Conservation (phyloP, 2,329 filamentous ascomycete genomes). For the Botrytis porri region DNA sequence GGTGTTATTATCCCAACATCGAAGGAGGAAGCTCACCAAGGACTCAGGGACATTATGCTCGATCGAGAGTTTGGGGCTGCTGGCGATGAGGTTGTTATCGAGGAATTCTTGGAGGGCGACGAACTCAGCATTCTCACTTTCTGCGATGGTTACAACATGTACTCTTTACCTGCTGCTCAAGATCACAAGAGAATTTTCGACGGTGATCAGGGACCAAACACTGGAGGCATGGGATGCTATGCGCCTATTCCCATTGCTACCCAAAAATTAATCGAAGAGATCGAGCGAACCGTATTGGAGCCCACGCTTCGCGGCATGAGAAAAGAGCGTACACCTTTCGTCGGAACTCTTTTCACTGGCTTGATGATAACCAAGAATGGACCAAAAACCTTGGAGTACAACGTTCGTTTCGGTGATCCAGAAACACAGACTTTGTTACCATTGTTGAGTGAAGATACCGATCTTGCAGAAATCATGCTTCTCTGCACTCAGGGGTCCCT, state of each 20-base stretch:
- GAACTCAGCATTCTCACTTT: slow-evolving; percentile 91
- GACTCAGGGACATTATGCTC: slow-evolving; percentile 86
- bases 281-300: slow-evolving; percentile 80
- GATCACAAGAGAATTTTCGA: slow-evolving; percentile 96
- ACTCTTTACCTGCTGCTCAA: slow-evolving; percentile 83
- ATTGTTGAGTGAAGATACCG: slow-evolving; percentile 72
- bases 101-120: slow-evolving; percentile 88
- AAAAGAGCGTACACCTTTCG: slow-evolving; percentile 70
- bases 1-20: slow-evolving; percentile 72
- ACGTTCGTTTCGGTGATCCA: slow-evolving; percentile 88
- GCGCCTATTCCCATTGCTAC: slow-evolving; percentile 81
- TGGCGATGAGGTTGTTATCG: slow-evolving; percentile 89
- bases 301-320: slow-evolving; percentile 89
- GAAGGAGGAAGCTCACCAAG: slow-evolving; percentile 78
- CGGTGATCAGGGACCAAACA: slow-evolving; percentile 87
- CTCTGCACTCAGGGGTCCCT: slow-evolving; percentile 77
- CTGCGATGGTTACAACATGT: slow-evolving; percentile 81
- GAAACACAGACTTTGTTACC: slow-evolving; percentile 86
- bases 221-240: slow-evolving; percentile 97
- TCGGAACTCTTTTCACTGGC: slow-evolving; percentile 81
- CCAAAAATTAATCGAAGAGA: slow-evolving; percentile 66
- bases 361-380: slow-evolving; percentile 85
- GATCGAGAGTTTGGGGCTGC: slow-evolving; percentile 81
- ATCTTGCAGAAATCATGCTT: slow-evolving; percentile 84
- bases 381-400: slow-evolving; percentile 85